phyloP scores from a whole-genome alignment of 2,329 filamentous ascomycete genomes.

The Sarocladium kiliense region DNA sequence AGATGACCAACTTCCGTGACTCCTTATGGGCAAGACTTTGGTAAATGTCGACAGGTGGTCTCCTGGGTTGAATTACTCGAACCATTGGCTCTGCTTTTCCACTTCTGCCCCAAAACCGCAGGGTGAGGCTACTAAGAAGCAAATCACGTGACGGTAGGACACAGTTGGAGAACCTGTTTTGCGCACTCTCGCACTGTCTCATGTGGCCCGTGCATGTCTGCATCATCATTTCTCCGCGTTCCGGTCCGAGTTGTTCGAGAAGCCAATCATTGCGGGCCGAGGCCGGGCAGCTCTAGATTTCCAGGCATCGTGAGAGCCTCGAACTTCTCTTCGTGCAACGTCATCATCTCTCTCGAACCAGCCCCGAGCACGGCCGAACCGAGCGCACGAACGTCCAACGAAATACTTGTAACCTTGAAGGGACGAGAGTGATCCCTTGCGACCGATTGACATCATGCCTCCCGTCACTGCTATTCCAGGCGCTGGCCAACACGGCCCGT shows the following conservation, averaged over 20 bases:
- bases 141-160: neutral
- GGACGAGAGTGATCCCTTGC: neutral
- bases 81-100: too few relatives aligned
- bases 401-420: neutral
- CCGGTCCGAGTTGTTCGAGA: neutral
- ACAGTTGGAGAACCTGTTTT: neutral
- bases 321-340: conserved; percentile 3
- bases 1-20: neutral
- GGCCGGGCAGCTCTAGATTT: neutral
- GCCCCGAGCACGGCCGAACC: neutral
- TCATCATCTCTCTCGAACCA: neutral
- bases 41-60: neutral
- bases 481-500: conserved; percentile 41
- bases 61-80: too few relatives aligned
- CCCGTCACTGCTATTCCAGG: conserved; percentile 32
- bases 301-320: neutral
- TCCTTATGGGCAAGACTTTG: neutral
- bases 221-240: neutral
- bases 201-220: neutral
- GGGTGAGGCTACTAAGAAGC: neutral
- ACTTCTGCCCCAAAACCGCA: too few relatives aligned
- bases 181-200: neutral
- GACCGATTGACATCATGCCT: conserved; percentile 27
- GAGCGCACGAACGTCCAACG: neutral
- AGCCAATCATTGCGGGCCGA: neutral